Base-by-base conservation (phyloP, 2,329 filamentous ascomycete genomes). In the Drechslerella dactyloides region DNA sequence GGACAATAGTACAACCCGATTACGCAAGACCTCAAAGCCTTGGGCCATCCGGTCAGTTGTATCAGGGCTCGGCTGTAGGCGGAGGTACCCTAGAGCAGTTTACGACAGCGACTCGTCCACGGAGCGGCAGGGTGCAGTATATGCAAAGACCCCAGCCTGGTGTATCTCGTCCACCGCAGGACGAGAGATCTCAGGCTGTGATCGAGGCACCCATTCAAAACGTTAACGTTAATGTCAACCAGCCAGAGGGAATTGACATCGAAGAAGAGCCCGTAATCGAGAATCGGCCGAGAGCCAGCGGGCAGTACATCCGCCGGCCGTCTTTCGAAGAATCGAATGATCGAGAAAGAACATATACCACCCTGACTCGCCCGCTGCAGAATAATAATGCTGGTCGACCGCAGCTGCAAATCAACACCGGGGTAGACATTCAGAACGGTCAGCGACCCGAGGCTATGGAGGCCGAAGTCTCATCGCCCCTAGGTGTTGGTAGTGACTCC, bases 341-440 rank as follows among this genome's bases (percentile, higher is more conserved):
- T 33, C 27, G 27, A 33, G 27, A 15, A 15, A 17, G 11, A 42
- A 6, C n/a, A 42, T 4, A 42, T 42, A 17, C 37, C 37, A 17
- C 13, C 37, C 4, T 5, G 11, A 42, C 2, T 42, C 11, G 37
- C n/a, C 37, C 37, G n/a, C 15, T 13, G 13, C 11, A 3, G 15
- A 42, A 42, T 15, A 42, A 15, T 2, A 64, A 64, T 30, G 51
- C 51, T 19, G 24, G 46, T 51, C 48, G 53, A n/a, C 35, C 35
- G 2, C 48, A 37, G 8, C 19, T 62, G 10, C 42, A 51, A 24
- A 21, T 55, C 2, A 50, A 59, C n/a, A 58, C 53, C 1, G 59
- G 53, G 8, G 35, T 48, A 30, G 48, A 59, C 27, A 17, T 63
- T 19, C 33, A 51, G 42, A 70, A 46, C 11, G 48, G 27, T 15